These are phyloP conservation scores for Penicillium steckii DNA, from an alignment of 495 filamentous ascomycete genomes.

Conservation along the genomic window DNA sequence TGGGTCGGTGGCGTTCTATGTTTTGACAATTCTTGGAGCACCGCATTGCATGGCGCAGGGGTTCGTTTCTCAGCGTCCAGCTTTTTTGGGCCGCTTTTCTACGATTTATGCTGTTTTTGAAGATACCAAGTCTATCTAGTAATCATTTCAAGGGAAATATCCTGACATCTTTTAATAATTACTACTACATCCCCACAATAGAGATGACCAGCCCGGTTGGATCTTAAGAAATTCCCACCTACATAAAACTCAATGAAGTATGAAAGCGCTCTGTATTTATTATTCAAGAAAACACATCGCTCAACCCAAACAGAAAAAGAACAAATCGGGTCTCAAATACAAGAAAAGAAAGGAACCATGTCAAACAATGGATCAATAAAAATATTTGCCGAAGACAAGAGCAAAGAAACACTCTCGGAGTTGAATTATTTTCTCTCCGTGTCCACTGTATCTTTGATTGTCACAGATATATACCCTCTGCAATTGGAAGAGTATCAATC, in stretches of 20 bases:
- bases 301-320: neutral
- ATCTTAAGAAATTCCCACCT: no score
- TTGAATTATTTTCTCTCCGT: neutral
- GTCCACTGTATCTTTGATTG: neutral
- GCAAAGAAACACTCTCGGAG: neutral
- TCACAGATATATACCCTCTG: no score
- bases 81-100: neutral
- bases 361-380: neutral
- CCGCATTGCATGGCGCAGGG: neutral
- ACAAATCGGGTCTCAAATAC: neutral
- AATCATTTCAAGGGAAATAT: neutral
- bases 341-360: neutral
- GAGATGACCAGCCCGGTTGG: no score
- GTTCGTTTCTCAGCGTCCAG: neutral
- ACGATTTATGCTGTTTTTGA: neutral
- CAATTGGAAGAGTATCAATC: no score
- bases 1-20: conserved; percentile 6
- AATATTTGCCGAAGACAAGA: neutral
- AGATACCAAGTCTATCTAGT: neutral
- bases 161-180: neutral
- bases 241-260: no score
- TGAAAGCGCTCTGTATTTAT: no score
- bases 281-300: neutral
- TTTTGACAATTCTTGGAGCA: neutral
- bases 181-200: neutral